These are phyloP conservation scores for Glaciozyma martinii DNA, from an alignment of 768 basidiomycete species.

Conservation along the genomic window DNA sequence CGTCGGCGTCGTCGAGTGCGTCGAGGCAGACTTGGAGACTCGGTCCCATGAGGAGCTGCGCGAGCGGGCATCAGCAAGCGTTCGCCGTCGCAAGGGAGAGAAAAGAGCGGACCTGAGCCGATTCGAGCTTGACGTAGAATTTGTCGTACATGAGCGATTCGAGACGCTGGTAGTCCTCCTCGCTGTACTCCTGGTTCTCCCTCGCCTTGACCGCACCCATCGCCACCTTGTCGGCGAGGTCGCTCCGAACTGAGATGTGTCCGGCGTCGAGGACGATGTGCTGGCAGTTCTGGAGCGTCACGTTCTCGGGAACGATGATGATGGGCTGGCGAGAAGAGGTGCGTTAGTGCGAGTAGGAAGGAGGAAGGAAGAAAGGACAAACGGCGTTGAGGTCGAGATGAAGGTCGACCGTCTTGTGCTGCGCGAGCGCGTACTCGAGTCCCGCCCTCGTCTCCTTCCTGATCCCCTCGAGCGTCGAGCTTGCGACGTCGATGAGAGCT, in stretches of 20 bases:
- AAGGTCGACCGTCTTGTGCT: constrained; percentile 92
- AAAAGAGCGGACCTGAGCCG: constrained; percentile 63
- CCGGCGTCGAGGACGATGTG: constrained; percentile 92
- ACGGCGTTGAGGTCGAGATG: constrained; percentile 85
- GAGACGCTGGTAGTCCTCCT: constrained; percentile 73
- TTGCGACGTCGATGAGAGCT: constrained; percentile 81
- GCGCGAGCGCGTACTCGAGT: constrained; percentile 82
- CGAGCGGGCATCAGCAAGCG: not conserved
- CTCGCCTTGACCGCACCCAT: constrained; percentile 71
- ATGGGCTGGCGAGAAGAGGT: constrained; percentile 48
- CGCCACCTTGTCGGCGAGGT: constrained; percentile 73
- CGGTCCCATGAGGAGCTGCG: constrained; percentile 78
- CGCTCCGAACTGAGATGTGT: constrained; percentile 78
- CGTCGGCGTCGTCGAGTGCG: constrained; percentile 54
- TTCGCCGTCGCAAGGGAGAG: not conserved
- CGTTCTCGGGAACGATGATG: constrained; percentile 89
- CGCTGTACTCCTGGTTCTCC: constrained; percentile 70
- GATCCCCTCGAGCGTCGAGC: constrained; percentile 83
- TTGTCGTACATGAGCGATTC: constrained; percentile 96
- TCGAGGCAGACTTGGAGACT: constrained; percentile 70
- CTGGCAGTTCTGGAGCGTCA: constrained; percentile 65
- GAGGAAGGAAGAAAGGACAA: not conserved
- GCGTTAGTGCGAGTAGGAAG: not conserved
- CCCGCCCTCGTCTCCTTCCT: constrained; percentile 90
- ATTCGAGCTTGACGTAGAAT: constrained; percentile 66